Base-by-base conservation (phyloP, 352 stramenopile species). In the Pythium rishiriense region DNA sequence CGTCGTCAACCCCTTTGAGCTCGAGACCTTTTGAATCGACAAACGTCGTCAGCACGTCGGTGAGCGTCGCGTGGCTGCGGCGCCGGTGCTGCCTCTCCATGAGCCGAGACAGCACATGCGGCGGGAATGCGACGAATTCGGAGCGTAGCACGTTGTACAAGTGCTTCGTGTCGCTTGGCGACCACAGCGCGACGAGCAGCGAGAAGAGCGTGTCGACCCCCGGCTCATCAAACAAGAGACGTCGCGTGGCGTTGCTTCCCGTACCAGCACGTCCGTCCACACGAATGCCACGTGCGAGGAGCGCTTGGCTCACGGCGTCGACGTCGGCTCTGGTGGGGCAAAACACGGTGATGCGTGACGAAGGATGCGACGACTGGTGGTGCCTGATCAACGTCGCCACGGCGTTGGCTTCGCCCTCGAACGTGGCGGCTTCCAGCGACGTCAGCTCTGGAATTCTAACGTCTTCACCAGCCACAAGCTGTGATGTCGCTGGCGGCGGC, bases 141-240 rank as follows among this genome's bases (percentile, higher is more conserved):
- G 85, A 93, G 3, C 85, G 81, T 22, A 93, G 65, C 8, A 93
- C 73, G 43, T 91, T 91, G 70, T 93, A 93, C 11, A 93, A 54
- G 49, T 91, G 78, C 11, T 79, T 79, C 11, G 85, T 88, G 51
- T 93, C 82, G 39, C 73, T 90, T 1, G 85, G 82, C 39, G 68
- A 86, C 58, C 73, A 81, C 11, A 93, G 73, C 12, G 80, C 79
- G 31, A 86, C 81, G 24, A 93, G 63, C 28, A 93, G 60, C 37
- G 85, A 91, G 42, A 83, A 88, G 15, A 93, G 66, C 0, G 72
- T 58, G 46, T 87, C 87, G 9, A 90, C 79, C 21, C 79, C 71
- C 22, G 79, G 79, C 58, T 92, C 76, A 37, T 88, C 76, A 42
- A 85, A 88, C 26, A 88, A 58, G 37, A 81, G 76, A 12, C 73